Percentiles rank a stretch among this genome's conserved stretches.
Conservation (phyloP, 768 basidiomycete species). For the Suillus brevipes region DNA sequence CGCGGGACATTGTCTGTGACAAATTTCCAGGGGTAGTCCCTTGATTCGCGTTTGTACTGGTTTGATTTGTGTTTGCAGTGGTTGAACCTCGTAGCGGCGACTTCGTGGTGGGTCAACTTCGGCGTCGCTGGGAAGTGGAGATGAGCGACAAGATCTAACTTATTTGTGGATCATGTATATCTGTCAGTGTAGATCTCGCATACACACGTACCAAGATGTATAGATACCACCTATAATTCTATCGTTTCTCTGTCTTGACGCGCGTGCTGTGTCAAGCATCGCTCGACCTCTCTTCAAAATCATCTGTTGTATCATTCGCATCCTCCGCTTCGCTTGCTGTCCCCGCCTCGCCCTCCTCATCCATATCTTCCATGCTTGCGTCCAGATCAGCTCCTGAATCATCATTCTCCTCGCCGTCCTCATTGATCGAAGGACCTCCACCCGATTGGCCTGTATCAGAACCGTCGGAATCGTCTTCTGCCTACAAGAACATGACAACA, state of each 20-base stretch:
- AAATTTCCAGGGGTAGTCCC: slow-evolving; percentile 28
- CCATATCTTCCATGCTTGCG: slow-evolving; percentile 43
- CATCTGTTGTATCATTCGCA: neutral
- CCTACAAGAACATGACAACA: slow-evolving; percentile 21
- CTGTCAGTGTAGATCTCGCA: slow-evolving; percentile 8
- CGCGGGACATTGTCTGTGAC: slow-evolving; percentile 32
- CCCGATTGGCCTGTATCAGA: slow-evolving; percentile 35
- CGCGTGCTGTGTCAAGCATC: neutral
- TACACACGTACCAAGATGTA: neutral
- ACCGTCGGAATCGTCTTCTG: slow-evolving; percentile 35
- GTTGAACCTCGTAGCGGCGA: neutral
- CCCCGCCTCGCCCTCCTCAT: slow-evolving; percentile 28
- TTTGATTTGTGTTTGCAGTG: neutral
- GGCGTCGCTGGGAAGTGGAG: slow-evolving; percentile 13
- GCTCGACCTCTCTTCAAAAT: neutral
- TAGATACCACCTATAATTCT: slow-evolving; percentile 8
- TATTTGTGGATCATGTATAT: slow-evolving; percentile 17
- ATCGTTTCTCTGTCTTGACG: neutral
- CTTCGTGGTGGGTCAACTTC: neutral
- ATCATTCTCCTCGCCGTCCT: slow-evolving; percentile 37
- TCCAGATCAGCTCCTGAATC: slow-evolving; percentile 40
- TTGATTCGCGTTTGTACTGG: slow-evolving; percentile 7
- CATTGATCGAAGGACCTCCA: slow-evolving; percentile 30
- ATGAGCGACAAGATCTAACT: slow-evolving; percentile 13
- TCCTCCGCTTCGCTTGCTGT: slow-evolving; percentile 1